Percentiles rank a stretch among this genome's conserved stretches.
Evolutionary conservation across 2,329 filamentous ascomycete genomes (phyloP).

Genomic region (Moelleriella libera): DNA sequence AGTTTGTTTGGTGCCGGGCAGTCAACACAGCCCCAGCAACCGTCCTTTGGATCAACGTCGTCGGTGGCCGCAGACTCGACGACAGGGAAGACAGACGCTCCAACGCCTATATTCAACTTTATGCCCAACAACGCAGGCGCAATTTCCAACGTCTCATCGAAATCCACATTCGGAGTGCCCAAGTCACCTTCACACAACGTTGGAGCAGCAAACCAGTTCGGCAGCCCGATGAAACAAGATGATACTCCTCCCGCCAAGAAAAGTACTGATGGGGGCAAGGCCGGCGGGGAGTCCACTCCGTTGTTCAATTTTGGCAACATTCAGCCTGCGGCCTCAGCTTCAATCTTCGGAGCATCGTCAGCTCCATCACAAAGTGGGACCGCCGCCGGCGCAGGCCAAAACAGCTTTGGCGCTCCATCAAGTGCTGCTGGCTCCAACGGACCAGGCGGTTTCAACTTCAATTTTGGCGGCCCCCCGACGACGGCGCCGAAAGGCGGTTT

Average conservation of each 20-base stretch:
- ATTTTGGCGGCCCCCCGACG: constrained; percentile 9
- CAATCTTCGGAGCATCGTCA: constrained; percentile 18
- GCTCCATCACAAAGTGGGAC: constrained; percentile 9
- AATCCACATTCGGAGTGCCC: constrained; percentile 23
- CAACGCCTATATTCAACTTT: constrained; percentile 20
- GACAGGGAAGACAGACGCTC: constrained; percentile 4
- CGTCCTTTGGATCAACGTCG: constrained; percentile 3
- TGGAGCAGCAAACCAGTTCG: constrained; percentile 19
- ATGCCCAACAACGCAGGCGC: constrained; percentile 13
- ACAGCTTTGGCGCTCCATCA: constrained; percentile 23
- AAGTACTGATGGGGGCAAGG: constrained; percentile 13
- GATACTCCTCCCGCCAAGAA: constrained; percentile 23
- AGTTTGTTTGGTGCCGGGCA: constrained; percentile 3
- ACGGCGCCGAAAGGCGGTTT: constrained; percentile 13
- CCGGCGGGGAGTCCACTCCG: constrained; percentile 11
- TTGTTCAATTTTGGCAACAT: constrained; percentile 20
- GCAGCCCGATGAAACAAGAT: constrained; percentile 30
- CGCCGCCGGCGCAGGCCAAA: constrained; percentile 11
- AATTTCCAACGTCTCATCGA: constrained; percentile 10
- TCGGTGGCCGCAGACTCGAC: constrained; percentile 10
- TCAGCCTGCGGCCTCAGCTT: constrained; percentile 14
- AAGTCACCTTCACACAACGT: constrained; percentile 17
- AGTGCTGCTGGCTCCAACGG: constrained; percentile 9
- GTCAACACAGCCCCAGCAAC: constrained; percentile 9
- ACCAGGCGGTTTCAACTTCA: constrained; percentile 18